Evolutionary conservation across 2,329 filamentous ascomycete species (phyloP), one percentile per base, ranked within the genome.

Genomic region (Talaromyces albobiverticillius): DNA sequence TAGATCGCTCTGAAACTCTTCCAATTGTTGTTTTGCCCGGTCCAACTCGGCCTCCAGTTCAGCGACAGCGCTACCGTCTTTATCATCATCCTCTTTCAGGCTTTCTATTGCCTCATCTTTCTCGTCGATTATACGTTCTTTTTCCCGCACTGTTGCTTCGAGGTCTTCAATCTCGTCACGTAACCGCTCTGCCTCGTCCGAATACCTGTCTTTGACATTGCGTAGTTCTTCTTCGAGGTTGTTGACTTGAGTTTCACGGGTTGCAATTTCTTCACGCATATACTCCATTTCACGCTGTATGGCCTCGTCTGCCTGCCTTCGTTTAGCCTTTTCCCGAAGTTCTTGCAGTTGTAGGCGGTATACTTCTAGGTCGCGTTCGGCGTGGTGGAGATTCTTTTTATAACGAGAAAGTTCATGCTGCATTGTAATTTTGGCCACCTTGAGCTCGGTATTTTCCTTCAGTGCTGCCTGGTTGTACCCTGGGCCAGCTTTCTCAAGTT

Each of bases 371-470:
- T 96, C 90, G 60, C 85, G 86, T 74, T 97, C 92, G 3, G 93
- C 92, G 20, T 85, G 82, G 18, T 83, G 83, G 10, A 99, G 78
- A 38, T 87, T 87, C 69, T 96, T 97, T 68, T 89, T 89, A 75
- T 93, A 94, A 60, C 86, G 85, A 61, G 88, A 84, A 16, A 99
- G 80, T 63, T 99, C 94, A 57, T 87, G 84, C 67, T 94, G 86
- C 83, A 97, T 88, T 0, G 90, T 93, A 57, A 95, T 84, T 67
- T 90, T 90, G 73, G 94, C 88, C 55, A 96, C 91, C 71, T 97
- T 97, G 52, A 99, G 83, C 61, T 95, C 92, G 3, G 94, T 95
- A 67, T 99, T 99, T 72, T 99, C 94, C 67, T 89, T 90, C 25
- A 99, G 77, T 3, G 93, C 90, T 26, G 85, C 85, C 70, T 95